Evolutionary conservation across 140 eudicot species (phyloP), one percentile per base, ranked within the genome.

Genomic region (Oenanthe javanica): DNA sequence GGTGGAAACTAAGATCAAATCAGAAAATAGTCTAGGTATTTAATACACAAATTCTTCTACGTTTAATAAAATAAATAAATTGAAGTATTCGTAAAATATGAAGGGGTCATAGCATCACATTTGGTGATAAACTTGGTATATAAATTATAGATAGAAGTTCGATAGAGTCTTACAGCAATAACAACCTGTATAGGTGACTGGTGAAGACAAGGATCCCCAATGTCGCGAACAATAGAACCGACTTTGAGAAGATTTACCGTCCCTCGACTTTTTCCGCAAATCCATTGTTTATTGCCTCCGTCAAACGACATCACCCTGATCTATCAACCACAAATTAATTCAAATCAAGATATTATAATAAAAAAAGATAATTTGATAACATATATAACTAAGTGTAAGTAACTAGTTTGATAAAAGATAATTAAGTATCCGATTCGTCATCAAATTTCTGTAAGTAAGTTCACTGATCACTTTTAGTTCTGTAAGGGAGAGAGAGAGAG

Each of bases 161-260:
- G 72, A 46, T 50, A 77, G 92, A 85, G 38, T 86, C 97, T 89
- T 93, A 93, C 96, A 81, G 95, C 84, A 84, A 47, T 85, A 83
- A 87, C 91, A 91, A 89, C 97, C 97, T 93, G 91, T 82, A 93
- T 88, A 36, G 97, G 92, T 54, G 97, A 89, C 57, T 89, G 98
- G 83, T 87, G 92, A 86, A 93, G 93, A 85, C 98, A 93, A 70
- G 98, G 98, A 81, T 93, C 98, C 86, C 98, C 97, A 78, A 93
- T 91, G 84, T 93, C 97, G 81, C 95, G 94, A 86, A 91, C 97
- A 77, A 93, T 89, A 18, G 98, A 88, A 84, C 96, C 76, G 82
- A 91, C 97, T 80, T 86, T 79, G 27, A 91, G 95, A 19, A 93
- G 79, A 91, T 88, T 91, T 78, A 91, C 92, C 1, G 92, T 64